Conservation (phyloP, 1,284 basidiomycete species). For the Kwoniella shivajii region DNA sequence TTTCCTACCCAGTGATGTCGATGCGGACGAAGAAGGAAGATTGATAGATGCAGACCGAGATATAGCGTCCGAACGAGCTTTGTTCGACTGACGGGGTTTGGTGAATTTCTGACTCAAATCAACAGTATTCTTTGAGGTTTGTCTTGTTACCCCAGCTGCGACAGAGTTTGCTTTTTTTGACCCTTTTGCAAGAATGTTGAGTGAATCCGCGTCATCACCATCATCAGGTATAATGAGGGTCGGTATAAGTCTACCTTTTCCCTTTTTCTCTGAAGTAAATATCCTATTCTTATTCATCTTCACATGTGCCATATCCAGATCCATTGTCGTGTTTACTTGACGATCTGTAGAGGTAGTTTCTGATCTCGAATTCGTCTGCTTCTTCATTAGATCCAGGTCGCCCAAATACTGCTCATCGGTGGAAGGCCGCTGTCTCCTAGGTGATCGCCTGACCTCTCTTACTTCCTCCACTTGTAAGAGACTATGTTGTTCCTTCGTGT, state of each 20-base stretch:
- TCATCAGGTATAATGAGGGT: not conserved
- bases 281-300: not conserved
- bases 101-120: no score
- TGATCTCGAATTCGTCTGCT: not conserved
- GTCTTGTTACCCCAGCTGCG: no score
- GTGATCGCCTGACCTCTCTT: constrained; percentile 9
- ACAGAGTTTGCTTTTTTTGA: no score
- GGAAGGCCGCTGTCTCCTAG: not conserved
- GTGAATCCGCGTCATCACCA: not conserved
- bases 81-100: no score
- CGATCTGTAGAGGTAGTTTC: not conserved
- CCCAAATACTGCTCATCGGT: not conserved
- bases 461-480: constrained; percentile 2
- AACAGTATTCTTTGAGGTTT: no score
- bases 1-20: no score
- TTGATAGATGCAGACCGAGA: no score
- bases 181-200: no score
- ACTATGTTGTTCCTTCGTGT: not conserved
- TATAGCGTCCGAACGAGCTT: no score
- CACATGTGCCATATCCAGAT: not conserved
- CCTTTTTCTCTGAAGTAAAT: no score
- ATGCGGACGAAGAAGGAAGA: no score
- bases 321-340: not conserved
- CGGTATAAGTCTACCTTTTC: not conserved
- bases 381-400: not conserved